These are phyloP conservation scores for Gastrodia elata DNA, from an alignment of 106 monocot species.

Conservation along the genomic window DNA sequence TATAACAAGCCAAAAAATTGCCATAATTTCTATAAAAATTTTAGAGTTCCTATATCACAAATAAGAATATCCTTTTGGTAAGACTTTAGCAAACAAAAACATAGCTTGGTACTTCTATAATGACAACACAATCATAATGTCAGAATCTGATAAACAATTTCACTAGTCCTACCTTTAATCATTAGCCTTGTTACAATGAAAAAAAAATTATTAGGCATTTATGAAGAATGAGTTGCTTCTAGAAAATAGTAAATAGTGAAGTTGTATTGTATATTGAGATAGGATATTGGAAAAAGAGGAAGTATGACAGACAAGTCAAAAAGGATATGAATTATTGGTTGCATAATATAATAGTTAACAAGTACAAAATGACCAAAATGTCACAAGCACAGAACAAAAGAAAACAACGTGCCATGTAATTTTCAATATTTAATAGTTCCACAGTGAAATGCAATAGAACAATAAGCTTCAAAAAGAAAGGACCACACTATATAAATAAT, in stretches of 20 bases:
- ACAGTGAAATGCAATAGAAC: not conserved
- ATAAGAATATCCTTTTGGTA: not conserved
- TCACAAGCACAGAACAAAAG: not conserved
- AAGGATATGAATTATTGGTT: not conserved
- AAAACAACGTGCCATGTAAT: not conserved
- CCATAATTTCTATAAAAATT: not conserved
- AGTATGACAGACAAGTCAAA: not conserved
- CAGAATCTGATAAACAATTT: not conserved
- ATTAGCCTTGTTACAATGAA: not conserved
- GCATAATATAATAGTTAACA: not conserved
- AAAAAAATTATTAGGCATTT: not conserved
- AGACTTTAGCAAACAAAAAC: not conserved
- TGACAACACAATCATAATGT: not conserved
- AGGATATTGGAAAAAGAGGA: not conserved
- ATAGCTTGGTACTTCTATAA: not conserved
- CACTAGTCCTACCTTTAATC: not conserved
- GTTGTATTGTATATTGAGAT: not conserved
- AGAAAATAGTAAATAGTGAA: not conserved
- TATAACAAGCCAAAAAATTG: not conserved
- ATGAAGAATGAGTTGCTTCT: not conserved
- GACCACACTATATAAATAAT: not conserved
- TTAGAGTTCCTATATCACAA: not conserved
- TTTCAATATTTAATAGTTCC: not conserved
- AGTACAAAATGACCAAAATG: not conserved
- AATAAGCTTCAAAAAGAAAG: not conserved